Evolutionary conservation across 805 yeast species (phyloP), one percentile per base, ranked within the genome.

Genomic region (Wickerhamomyces canadensis): DNA sequence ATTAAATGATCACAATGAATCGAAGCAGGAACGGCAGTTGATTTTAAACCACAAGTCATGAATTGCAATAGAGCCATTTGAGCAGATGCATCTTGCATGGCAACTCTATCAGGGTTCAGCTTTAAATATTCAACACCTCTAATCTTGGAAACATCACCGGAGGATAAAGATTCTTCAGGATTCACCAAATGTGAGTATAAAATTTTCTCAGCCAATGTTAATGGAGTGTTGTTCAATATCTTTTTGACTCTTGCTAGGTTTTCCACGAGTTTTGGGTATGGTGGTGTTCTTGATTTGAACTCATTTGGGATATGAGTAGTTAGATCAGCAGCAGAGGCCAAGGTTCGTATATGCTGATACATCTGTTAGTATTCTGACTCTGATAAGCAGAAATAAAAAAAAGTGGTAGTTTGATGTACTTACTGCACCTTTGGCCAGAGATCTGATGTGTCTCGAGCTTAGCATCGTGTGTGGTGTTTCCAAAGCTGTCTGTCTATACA

Each of bases 1-100:
- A 93, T 91, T 65, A 93, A 78, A 67, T 93, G 98, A 61, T 93
- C 98, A 70, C 98, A 93, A 65, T 93, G 98, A 46, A 93, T 91
- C 6, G 96, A 85, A 15, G 86, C 91, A 26, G 98, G 98, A 8
- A 94, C 95, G 6, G 84, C 84, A 15, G 96, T 91, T 26, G 76
- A 63, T 35, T 83, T 70, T 76, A 91, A 77, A 26, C 95, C 95
- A 48, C 96, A 91, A 37, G 97, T 87, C 96, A 93, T 93, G 69
- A 93, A 93, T 67, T 93, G 98, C 52, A 93, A 70, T 50, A 93
- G 71, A n/a, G 98, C 98, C 86, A 91, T 93, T 67, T 93, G 98
- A 15, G 98, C 98, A 23, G 96, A 85, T n/a, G 98, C 98, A 72
- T 93, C 98, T 71, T 93, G 98, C 95, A 94, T 91, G 19, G 98